Evolutionary conservation across 1,139 yeast species (phyloP), one percentile per base, ranked within the genome.

Genomic region (Saccharomyces hybrid): DNA sequence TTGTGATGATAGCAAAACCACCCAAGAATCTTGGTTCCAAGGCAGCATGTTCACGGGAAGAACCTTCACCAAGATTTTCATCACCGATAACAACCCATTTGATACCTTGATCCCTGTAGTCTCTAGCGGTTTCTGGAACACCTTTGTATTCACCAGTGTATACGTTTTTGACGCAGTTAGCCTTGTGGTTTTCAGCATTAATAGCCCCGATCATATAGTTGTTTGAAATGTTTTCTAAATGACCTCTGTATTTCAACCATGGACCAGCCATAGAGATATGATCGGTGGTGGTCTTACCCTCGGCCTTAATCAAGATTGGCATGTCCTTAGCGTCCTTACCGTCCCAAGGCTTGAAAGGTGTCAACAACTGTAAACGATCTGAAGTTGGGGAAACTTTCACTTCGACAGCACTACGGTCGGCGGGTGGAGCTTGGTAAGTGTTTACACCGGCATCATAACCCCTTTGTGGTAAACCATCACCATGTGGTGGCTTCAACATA

Each of bases 221-320:
- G 83, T 91, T 89, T 69, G 98, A 90, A 73, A 93, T 93, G 85
- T 93, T 93, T 80, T 90, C 95, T 79, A 93, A 83, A 81, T 93
- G 99, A 80, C 99, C 99, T 83, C 98, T 89, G 95, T 93, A 93
- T 82, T 93, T 93, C 83, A 93, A 88, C 99, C 99, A 93, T 73
- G 98, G 98, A 79, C 99, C 99, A 73, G 99, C 99, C 95, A 88
- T 90, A 71, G 98, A 91, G 71, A 93, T 93, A 80, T 93, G 98
- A 79, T 93, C 99, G 67, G 99, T 93, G 71, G 99, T 93, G 75
- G 97, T 90, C 84, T 93, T 93, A 79, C 98, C 98, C 65, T 85
- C 80, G 65, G 97, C 88, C 82, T 93, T 93, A 77, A 93, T 89
- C 77, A 93, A 86, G 65, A 93, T 90, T 75, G 97, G 97, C 81